phyloP scores from a whole-genome alignment of 179 eudicot species.

The Dionaea muscipula region DNA sequence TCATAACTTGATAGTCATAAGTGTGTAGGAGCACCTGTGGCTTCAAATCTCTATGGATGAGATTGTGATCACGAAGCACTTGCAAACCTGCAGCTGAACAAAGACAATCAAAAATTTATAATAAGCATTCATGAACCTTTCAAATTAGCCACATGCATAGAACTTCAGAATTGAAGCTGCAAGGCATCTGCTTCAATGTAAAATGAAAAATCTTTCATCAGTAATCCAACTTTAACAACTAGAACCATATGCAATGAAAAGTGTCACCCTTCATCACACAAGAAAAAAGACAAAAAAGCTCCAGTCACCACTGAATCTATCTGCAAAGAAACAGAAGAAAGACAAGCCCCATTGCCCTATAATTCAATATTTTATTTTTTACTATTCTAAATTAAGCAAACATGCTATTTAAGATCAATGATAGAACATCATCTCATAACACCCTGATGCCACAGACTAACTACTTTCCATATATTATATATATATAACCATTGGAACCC shows the following conservation, averaged over 20 bases:
- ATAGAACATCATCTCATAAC: too few species aligned
- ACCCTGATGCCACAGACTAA: background rate
- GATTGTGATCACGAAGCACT: slow-evolving; percentile 36
- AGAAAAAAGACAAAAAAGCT: too few species aligned
- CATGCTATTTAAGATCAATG: too few species aligned
- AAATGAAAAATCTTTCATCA: background rate
- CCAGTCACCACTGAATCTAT: too few species aligned
- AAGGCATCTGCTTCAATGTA: background rate
- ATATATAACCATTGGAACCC: background rate
- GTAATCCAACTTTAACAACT: background rate
- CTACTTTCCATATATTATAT: too few species aligned
- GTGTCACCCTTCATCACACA: too few species aligned
- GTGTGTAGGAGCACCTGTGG: slow-evolving; percentile 38
- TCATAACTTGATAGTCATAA: too few species aligned
- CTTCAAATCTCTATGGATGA: slow-evolving; percentile 50
- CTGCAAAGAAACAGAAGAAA: too few species aligned
- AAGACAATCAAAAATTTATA: slow-evolving; percentile 11
- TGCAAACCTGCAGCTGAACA: slow-evolving; percentile 44
- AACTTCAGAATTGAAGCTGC: background rate
- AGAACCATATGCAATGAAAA: background rate
- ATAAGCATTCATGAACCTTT: background rate
- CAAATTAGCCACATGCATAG: background rate
- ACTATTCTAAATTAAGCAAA: too few species aligned
- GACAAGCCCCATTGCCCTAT: too few species aligned
- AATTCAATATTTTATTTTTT: too few species aligned